phyloP scores from a whole-genome alignment of 139 green algal species.

The Picochlorum sp. region DNA sequence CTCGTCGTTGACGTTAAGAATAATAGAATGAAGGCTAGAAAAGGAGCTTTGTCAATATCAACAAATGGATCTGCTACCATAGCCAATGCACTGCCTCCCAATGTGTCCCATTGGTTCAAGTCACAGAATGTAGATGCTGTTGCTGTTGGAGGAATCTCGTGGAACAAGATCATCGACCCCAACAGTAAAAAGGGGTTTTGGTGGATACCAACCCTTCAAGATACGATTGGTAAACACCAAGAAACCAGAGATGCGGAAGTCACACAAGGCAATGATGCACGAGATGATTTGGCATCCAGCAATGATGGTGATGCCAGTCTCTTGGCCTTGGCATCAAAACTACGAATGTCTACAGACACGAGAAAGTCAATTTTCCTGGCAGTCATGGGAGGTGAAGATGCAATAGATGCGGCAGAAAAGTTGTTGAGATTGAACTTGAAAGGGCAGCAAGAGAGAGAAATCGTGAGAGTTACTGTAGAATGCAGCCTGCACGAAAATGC shows the following conservation, averaged over 20 bases:
- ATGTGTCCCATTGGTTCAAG: conserved; percentile 44
- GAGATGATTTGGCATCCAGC: conserved; percentile 3
- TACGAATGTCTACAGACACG: conserved; percentile 61
- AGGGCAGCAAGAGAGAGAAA: conserved; percentile 65
- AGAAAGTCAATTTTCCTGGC: conserved; percentile 56
- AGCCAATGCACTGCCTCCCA: conserved; percentile 29
- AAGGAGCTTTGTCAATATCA: neutral
- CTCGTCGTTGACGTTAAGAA: conserved; percentile 85
- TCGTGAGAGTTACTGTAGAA: conserved; percentile 65
- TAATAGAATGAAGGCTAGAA: conserved; percentile 37
- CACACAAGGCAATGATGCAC: neutral
- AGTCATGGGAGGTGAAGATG: conserved; percentile 72
- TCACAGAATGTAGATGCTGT: conserved; percentile 42
- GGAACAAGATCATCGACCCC: conserved; percentile 48
- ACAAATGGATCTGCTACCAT: neutral
- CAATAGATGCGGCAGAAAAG: conserved; percentile 61
- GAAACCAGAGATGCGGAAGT: neutral
- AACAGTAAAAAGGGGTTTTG: conserved; percentile 55
- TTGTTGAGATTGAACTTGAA: conserved; percentile 70
- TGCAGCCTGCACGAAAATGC: conserved; percentile 61
- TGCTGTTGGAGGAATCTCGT: conserved; percentile 51
- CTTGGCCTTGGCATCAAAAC: conserved; percentile 46
- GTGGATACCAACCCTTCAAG: conserved; percentile 46
- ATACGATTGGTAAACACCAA: conserved; percentile 11
- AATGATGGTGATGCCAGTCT: conserved; percentile 27